Conservation (phyloP, 2,329 filamentous ascomycete genomes). For the Ophiocordyceps camponoti-floridani region DNA sequence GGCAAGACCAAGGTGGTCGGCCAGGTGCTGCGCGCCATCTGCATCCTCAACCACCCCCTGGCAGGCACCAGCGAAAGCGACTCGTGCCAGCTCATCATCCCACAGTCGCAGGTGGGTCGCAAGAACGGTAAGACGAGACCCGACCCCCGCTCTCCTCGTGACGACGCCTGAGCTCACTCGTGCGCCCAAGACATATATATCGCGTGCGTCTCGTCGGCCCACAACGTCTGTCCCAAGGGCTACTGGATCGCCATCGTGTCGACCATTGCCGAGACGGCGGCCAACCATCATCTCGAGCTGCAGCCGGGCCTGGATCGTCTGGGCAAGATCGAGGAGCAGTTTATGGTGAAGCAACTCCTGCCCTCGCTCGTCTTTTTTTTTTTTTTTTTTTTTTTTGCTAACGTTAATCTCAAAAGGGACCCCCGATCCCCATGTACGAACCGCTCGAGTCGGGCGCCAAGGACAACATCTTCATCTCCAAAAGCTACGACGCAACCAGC, state of each 20-base stretch:
- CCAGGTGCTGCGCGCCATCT: conserved; percentile 89
- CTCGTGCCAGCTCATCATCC: conserved; percentile 89
- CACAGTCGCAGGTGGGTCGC: conserved; percentile 89
- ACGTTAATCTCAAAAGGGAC: conserved; percentile 27
- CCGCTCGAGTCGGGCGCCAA: conserved; percentile 65
- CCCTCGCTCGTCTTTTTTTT: neutral
- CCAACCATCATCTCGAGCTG: conserved; percentile 93
- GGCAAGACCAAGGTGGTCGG: conserved; percentile 74
- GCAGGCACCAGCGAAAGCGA: conserved; percentile 78
- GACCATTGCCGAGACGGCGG: conserved; percentile 79
- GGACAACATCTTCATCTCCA: conserved; percentile 93
- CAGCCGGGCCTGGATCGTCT: conserved; percentile 83
- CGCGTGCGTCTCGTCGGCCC: conserved; percentile 82
- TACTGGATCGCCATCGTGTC: conserved; percentile 99
- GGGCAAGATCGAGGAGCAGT: conserved; percentile 89
- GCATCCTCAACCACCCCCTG: conserved; percentile 89
- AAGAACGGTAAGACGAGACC: conserved; percentile 60
- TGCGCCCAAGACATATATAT: conserved; percentile 71
- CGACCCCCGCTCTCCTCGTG: too few species aligned
- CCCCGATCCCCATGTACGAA: conserved; percentile 87
- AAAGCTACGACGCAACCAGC: conserved; percentile 94
- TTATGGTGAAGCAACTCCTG: conserved; percentile 43
- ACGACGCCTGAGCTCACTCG: conserved; percentile 4
- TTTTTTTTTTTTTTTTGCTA: neutral
- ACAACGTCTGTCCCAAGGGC: conserved; percentile 97